A percentile compares a stretch with the other conserved stretches of the same genome.
phyloP scores from a whole-genome alignment of 257 asterid genomes.

The Osmanthus fragrans region DNA sequence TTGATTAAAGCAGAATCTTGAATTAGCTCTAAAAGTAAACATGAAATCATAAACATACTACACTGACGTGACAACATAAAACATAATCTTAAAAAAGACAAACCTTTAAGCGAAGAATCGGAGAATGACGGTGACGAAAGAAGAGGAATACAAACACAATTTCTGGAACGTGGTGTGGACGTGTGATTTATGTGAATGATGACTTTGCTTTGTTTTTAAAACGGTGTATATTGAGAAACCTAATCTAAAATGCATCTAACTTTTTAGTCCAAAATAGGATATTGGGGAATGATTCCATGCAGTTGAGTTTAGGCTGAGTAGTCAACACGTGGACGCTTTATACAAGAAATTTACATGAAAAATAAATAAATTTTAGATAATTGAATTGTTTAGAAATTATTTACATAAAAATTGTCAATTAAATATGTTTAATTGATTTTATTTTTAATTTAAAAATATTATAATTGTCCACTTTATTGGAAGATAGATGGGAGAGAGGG shows the following conservation, averaged over 20 bases:
- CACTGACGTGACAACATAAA: neutral
- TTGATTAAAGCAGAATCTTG: conserved; percentile 13
- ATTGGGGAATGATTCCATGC: no score
- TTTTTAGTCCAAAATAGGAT: no score
- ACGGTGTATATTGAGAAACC: neutral
- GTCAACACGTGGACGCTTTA: no score
- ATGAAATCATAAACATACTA: neutral
- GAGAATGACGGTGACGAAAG: conserved; percentile 7
- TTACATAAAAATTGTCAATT: no score
- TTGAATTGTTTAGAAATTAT: no score
- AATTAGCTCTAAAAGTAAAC: neutral
- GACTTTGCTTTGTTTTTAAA: conserved; percentile 29
- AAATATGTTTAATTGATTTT: no score
- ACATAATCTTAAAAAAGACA: neutral
- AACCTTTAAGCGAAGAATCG: conserved; percentile 25
- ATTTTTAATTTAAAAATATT: no score
- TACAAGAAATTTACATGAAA: no score
- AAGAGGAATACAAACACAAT: conserved; percentile 11
- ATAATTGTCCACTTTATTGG: no score
- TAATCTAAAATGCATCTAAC: neutral
- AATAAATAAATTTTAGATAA: no score
- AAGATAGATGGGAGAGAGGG: no score
- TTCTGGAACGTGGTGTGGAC: neutral
- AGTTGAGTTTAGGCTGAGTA: no score
- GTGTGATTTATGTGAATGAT: conserved; percentile 14